Evolutionary conservation across 768 basidiomycete genomes (phyloP), one percentile per base, ranked within the genome.

Genomic region (Serendipita sp.): DNA sequence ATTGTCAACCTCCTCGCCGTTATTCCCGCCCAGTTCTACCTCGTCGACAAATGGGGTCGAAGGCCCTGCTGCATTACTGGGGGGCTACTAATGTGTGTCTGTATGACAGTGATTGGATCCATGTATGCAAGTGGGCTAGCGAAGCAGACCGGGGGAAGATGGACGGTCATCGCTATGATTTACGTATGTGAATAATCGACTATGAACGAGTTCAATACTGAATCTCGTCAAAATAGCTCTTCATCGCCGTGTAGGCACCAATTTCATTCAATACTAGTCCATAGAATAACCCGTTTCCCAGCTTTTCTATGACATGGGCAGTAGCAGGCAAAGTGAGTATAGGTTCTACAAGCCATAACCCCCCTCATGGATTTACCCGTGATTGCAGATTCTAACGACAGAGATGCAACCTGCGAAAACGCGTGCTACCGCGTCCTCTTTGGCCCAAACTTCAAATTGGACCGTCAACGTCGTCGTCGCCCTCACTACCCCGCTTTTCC

Each of bases 341-440:
- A 24, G 24, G 24, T 24, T 24, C 24, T 13, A 32, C 2, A 35
- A 3, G n/a, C 24, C 24, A 24, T 24, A 24, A 24, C 24, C 24
- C 24, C 24, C 24, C 24, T 24, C 24, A 24, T 24, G 1, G 24
- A 24, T 24, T 35, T 13, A 47, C 37, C 18, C 74, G 10, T 73
- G 70, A 16, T 5, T 41, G 5, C 75, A 76, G 66, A 73, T 78
- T 67, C 75, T 75, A 69, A 71, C 71, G 24, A 77, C 74, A 45
- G 81, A 82, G 69, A 78, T 82, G 45, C 73, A 82, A 67, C 81
- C 80, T 3, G 76, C 73, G 15, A 74, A 75, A 18, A 76, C 79
- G 15, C 76, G 80, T 28, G 77, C 78, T 0, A 70, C 76, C 0
- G 76, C 77, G 2, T 67, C 79, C 66, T 72, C 77, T 68, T 68